A percentile compares a stretch with the other conserved stretches of the same genome.
phyloP scores from a whole-genome alignment of 345 rosid species.

The Syzygium aromaticum region DNA sequence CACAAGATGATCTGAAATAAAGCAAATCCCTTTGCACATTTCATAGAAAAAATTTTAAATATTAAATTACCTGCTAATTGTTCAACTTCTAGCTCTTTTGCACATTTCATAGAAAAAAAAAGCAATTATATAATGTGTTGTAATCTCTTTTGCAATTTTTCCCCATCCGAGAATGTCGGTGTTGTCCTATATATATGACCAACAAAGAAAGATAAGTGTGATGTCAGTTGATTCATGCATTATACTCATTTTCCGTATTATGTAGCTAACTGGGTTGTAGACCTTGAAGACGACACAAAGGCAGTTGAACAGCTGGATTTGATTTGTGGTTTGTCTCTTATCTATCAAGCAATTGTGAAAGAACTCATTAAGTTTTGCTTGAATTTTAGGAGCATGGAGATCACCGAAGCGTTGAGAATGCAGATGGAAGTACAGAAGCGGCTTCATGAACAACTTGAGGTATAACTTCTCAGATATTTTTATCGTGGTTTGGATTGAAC shows the following conservation, averaged over 20 bases:
- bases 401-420: slow-evolving; percentile 80
- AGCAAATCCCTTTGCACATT: not conserved
- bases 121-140: not conserved
- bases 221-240: not conserved
- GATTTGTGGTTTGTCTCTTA: not conserved
- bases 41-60: no score
- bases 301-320: not conserved
- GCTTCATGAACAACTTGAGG: slow-evolving; percentile 97
- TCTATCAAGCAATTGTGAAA: not conserved
- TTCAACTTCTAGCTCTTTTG: not conserved
- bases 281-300: not conserved
- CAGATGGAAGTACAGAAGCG: slow-evolving; percentile 91
- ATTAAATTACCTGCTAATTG: not conserved
- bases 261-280: not conserved
- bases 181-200: not conserved
- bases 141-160: not conserved
- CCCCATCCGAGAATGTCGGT: not conserved
- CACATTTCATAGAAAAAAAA: not conserved
- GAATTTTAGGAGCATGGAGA: slow-evolving; percentile 49
- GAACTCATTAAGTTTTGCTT: not conserved
- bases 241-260: not conserved
- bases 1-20: not conserved
- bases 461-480: slow-evolving; percentile 6
- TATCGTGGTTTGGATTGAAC: not conserved
- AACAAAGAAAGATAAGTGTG: not conserved